Percentiles rank a stretch among this genome's conserved stretches.
Evolutionary conservation across 1,139 yeast species (phyloP).

Genomic region (Suhomyces wounanorum): DNA sequence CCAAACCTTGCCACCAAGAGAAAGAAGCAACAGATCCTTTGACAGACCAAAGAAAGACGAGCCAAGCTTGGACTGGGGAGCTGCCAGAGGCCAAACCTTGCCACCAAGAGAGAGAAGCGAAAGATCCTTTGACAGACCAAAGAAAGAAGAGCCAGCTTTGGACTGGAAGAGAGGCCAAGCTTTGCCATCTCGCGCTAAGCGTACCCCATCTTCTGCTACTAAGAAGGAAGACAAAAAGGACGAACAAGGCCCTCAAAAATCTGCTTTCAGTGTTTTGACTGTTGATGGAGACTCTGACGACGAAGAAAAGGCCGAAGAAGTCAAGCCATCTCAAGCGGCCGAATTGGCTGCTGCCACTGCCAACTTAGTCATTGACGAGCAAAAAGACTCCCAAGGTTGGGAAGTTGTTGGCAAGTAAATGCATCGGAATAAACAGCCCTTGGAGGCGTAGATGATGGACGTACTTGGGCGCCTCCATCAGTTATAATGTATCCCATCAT

Average conservation of each 20-base stretch:
- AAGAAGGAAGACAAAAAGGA: constrained; percentile 31
- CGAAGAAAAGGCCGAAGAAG: constrained; percentile 51
- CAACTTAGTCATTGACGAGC: constrained; percentile 38
- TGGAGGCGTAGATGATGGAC: constrained; percentile 2
- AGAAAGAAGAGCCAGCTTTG: constrained; percentile 34
- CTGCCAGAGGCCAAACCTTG: constrained; percentile 36
- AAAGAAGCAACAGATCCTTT: constrained; percentile 20
- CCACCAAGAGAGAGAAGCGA: constrained; percentile 24
- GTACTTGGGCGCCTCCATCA: constrained; percentile 1
- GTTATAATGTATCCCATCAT: not conserved
- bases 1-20: constrained; percentile 23
- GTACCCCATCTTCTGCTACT: constrained; percentile 12
- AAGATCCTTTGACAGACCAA: constrained; percentile 21
- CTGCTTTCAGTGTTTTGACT: constrained; percentile 66
- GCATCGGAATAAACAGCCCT: constrained; percentile 4
- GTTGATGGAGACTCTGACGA: constrained; percentile 62
- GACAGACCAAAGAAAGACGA: constrained; percentile 31
- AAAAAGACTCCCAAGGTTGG: constrained; percentile 57
- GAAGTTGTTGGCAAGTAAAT: constrained; percentile 56
- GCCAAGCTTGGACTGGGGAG: constrained; percentile 44
- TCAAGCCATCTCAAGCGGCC: constrained; percentile 18
- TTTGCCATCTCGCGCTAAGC: constrained; percentile 27
- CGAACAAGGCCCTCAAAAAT: constrained; percentile 51
- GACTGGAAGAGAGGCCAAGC: constrained; percentile 38
- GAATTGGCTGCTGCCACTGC: constrained; percentile 49